Percentiles rank a stretch among this genome's conserved stretches.
phyloP scores from a whole-genome alignment of 2,329 filamentous ascomycete genomes.

The Alternaria brassicae region DNA sequence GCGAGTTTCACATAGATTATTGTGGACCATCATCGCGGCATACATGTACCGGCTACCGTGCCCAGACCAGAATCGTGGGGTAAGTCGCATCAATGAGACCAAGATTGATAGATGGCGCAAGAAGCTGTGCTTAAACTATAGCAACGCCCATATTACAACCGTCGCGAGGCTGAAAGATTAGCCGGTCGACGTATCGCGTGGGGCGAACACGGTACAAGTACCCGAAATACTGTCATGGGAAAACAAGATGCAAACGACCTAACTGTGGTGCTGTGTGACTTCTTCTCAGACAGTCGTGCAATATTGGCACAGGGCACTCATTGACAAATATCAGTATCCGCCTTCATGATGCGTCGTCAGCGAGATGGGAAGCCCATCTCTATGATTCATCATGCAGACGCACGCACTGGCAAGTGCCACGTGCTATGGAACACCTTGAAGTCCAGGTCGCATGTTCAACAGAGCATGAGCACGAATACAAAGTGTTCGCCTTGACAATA shows the following conservation, averaged over 20 bases:
- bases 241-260: not conserved
- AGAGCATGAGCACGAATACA: not conserved
- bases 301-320: not conserved
- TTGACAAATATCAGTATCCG: not conserved
- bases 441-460: not conserved
- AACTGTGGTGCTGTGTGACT: not conserved
- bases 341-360: not conserved
- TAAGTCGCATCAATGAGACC: not conserved
- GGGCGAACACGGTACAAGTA: not conserved
- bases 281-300: not conserved
- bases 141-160: not conserved
- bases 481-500: not conserved
- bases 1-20: conserved; percentile 13
- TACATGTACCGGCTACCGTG: not conserved
- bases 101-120: not conserved
- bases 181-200: not conserved
- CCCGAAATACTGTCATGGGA: not conserved
- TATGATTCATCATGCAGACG: not conserved
- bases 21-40: not conserved
- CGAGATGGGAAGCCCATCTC: not conserved
- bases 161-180: not conserved
- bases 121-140: not conserved
- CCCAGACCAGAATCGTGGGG: not conserved
- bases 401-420: not conserved
- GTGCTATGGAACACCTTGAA: not conserved